Conservation (phyloP, 2,329 filamentous ascomycete species). For the Penicillium sp. region DNA sequence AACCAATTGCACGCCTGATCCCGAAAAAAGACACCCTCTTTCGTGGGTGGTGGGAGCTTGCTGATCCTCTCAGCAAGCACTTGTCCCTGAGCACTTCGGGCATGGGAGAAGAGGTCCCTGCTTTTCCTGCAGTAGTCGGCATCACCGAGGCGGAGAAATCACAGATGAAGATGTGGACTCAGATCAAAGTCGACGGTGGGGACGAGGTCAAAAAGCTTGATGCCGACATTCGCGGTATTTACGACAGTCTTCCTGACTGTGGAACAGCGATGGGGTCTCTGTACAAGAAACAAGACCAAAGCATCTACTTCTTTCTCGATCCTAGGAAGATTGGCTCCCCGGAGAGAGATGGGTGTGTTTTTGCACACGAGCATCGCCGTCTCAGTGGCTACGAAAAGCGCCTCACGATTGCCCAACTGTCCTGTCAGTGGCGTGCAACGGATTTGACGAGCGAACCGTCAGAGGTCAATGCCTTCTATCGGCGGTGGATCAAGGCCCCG, state of each 20-base stretch:
- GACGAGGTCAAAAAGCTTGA: constrained; percentile 27
- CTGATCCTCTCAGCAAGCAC: constrained; percentile 33
- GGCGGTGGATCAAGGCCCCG: constrained; percentile 23
- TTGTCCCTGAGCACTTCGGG: constrained; percentile 36
- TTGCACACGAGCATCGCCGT: constrained; percentile 46
- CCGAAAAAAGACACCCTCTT: constrained; percentile 28
- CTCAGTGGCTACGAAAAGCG: constrained; percentile 45
- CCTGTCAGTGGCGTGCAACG: constrained; percentile 41
- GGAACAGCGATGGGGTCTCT: constrained; percentile 52
- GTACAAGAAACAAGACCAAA: constrained; percentile 41
- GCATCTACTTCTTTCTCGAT: constrained; percentile 55
- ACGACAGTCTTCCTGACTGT: constrained; percentile 49
- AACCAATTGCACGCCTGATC: constrained; percentile 46
- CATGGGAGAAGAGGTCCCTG: constrained; percentile 24
- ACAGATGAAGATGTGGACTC: constrained; percentile 40
- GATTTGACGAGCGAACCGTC: constrained; percentile 12
- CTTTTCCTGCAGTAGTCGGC: constrained; percentile 39
- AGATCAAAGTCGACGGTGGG: constrained; percentile 36
- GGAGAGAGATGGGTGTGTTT: constrained; percentile 50
- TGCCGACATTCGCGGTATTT: constrained; percentile 45
- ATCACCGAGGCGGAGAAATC: constrained; percentile 33
- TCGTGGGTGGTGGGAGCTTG: constrained; percentile 42
- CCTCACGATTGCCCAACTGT: constrained; percentile 42
- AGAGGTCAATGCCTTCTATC: constrained; percentile 26
- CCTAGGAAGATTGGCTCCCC: constrained; percentile 45